Percentiles rank a stretch among this genome's conserved stretches.
Evolutionary conservation across 2,329 filamentous ascomycete genomes (phyloP).

Genomic region (Penicillium sp.): DNA sequence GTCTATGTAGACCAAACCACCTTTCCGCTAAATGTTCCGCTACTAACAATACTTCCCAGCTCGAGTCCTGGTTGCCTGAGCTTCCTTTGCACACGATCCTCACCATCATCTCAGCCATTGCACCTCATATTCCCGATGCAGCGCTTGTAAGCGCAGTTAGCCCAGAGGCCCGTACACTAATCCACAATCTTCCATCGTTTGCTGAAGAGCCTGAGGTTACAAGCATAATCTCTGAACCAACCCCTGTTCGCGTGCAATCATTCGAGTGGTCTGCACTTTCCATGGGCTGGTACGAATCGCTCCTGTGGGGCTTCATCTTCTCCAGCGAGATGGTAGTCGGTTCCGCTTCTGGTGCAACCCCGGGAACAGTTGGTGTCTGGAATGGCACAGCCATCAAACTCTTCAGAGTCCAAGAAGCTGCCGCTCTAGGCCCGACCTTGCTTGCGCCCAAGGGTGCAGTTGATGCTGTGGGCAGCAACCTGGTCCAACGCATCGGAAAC

Average conservation of each 20-base stretch:
- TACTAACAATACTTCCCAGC: slow-evolving; percentile 48
- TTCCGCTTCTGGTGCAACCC: slow-evolving; percentile 53
- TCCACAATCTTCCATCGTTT: slow-evolving; percentile 46
- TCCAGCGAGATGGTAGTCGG: slow-evolving; percentile 75
- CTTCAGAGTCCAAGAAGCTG: slow-evolving; percentile 85
- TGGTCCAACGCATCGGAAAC: slow-evolving; percentile 81
- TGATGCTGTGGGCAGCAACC: slow-evolving; percentile 86
- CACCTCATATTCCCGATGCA: slow-evolving; percentile 51
- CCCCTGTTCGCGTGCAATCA: slow-evolving; percentile 73
- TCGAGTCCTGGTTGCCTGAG: slow-evolving; percentile 91
- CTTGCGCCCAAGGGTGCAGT: slow-evolving; percentile 85
- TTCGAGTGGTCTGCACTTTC: slow-evolving; percentile 93
- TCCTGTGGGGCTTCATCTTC: slow-evolving; percentile 93
- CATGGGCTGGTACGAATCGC: slow-evolving; percentile 91
- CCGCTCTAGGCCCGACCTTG: slow-evolving; percentile 74
- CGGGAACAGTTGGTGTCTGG: slow-evolving; percentile 89
- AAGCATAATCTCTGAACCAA: slow-evolving; percentile 67
- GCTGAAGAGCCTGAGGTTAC: slow-evolving; percentile 59
- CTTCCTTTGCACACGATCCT: slow-evolving; percentile 84
- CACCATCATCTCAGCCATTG: slow-evolving; percentile 65
- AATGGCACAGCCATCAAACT: slow-evolving; percentile 85
- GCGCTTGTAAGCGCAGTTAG: slow-evolving; percentile 45
- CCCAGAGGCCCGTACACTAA: slow-evolving; percentile 43
- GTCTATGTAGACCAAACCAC: slow-evolving; percentile 18
- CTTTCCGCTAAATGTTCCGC: background rate